A percentile compares a stretch with the other conserved stretches of the same genome.
Conservation (phyloP, 768 basidiomycete species). For the Pisolithus microcarpus region DNA sequence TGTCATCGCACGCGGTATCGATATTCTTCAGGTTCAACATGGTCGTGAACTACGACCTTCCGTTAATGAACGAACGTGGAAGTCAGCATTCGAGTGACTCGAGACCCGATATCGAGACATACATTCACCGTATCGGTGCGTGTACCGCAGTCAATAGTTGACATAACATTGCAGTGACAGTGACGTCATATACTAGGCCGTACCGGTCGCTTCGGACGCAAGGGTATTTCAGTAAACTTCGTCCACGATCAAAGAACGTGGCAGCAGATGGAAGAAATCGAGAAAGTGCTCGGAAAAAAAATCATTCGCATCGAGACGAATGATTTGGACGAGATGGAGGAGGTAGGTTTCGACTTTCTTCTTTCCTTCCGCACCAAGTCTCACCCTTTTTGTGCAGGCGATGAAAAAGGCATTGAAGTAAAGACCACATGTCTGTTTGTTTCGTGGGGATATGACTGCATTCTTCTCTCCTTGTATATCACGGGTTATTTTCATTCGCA, state of each 20-base stretch:
- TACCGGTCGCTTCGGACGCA: slow-evolving; percentile 95
- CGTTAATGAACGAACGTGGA: slow-evolving; percentile 69
- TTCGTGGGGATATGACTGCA: not conserved
- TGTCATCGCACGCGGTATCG: slow-evolving; percentile 96
- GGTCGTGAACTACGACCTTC: slow-evolving; percentile 99
- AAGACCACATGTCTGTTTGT: not conserved
- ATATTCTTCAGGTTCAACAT: slow-evolving; percentile 98
- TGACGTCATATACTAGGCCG: slow-evolving; percentile 54
- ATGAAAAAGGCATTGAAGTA: slow-evolving; percentile 78
- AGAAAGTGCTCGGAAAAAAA: slow-evolving; percentile 64
- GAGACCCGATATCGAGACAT: slow-evolving; percentile 89
- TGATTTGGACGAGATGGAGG: slow-evolving; percentile 91
- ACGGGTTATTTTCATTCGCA: not conserved
- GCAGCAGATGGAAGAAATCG: slow-evolving; percentile 85
- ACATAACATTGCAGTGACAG: not conserved
- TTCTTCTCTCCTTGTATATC: not conserved
- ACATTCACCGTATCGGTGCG: slow-evolving; percentile 94
- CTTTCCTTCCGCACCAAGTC: not conserved
- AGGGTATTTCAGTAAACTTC: slow-evolving; percentile 96
- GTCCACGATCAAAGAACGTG: slow-evolving; percentile 87
- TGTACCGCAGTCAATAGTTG: slow-evolving; percentile 5
- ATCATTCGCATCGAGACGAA: slow-evolving; percentile 85
- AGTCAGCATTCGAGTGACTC: slow-evolving; percentile 38
- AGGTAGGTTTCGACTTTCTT: slow-evolving; percentile 41
- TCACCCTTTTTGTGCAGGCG: slow-evolving; percentile 37